Evolutionary conservation across 805 yeast genomes (phyloP).

Genomic region (Yarrowia alimentaria): DNA sequence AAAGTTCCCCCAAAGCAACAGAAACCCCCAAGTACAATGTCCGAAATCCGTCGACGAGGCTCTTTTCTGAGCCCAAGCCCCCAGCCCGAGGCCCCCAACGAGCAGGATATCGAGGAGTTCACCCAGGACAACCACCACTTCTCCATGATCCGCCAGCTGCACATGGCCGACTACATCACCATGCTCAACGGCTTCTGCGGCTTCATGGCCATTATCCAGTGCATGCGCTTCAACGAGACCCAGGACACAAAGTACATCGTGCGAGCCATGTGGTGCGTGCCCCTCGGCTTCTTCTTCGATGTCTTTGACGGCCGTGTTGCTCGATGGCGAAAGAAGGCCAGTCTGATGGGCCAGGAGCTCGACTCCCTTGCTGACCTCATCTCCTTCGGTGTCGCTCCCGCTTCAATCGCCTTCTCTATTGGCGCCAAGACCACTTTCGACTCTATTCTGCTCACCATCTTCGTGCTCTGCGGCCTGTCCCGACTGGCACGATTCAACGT

Average conservation of each 20-base stretch:
- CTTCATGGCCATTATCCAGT: slow-evolving; percentile 82
- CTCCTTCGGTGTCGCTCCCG: slow-evolving; percentile 95
- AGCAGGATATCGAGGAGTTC: slow-evolving; percentile 63
- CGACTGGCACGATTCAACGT: slow-evolving; percentile 95
- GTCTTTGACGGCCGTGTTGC: slow-evolving; percentile 98
- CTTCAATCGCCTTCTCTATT: slow-evolving; percentile 83
- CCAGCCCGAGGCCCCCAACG: slow-evolving; percentile 38
- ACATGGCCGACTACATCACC: slow-evolving; percentile 95
- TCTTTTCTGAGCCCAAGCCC: slow-evolving; percentile 27
- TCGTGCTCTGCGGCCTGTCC: slow-evolving; percentile 90
- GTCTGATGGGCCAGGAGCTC: slow-evolving; percentile 94
- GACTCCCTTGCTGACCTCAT: slow-evolving; percentile 95
- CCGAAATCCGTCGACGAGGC: slow-evolving; percentile 27
- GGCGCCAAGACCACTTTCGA: slow-evolving; percentile 87
- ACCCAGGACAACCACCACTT: slow-evolving; percentile 82
- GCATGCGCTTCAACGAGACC: slow-evolving; percentile 75
- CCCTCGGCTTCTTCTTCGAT: slow-evolving; percentile 92
- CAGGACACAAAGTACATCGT: slow-evolving; percentile 58
- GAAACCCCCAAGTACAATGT: not conserved
- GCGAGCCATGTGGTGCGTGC: slow-evolving; percentile 84
- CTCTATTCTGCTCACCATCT: slow-evolving; percentile 68
- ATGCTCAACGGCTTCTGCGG: slow-evolving; percentile 92
- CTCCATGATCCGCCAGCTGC: slow-evolving; percentile 69
- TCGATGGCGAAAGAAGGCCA: slow-evolving; percentile 83
- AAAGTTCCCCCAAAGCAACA: not conserved